Percentiles rank a stretch among this genome's conserved stretches.
These are phyloP conservation scores for Globisporangium emineosum DNA, from an alignment of 352 stramenopile genomes.

Conservation along the genomic window DNA sequence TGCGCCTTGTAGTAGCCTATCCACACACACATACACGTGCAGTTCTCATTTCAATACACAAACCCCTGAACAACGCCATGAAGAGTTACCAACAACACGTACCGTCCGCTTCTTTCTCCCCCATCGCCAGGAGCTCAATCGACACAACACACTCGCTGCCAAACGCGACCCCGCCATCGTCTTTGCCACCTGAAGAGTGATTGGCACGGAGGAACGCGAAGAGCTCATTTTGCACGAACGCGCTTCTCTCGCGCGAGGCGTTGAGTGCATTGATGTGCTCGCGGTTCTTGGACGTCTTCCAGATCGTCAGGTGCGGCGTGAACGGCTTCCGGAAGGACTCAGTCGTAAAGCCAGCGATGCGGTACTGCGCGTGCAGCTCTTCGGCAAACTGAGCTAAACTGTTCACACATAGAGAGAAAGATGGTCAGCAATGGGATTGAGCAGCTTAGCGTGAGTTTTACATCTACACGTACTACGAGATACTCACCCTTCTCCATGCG, in stretches of 20 bases:
- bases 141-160: not conserved
- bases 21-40: not conserved
- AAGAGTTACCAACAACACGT: not conserved
- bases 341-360: conserved; percentile 24
- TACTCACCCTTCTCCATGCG: conserved; percentile 19
- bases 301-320: conserved; percentile 46
- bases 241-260: not conserved
- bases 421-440: not conserved
- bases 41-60: not conserved
- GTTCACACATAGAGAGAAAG: not conserved
- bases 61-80: not conserved
- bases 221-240: conserved; percentile 7
- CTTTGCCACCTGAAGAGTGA: not conserved
- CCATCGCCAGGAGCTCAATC: conserved; percentile 5
- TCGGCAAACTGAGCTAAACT: conserved; percentile 31
- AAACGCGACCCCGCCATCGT: not conserved
- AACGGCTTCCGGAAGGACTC: conserved; percentile 32
- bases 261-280: conserved; percentile 19
- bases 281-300: conserved; percentile 34
- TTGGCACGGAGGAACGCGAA: conserved; percentile 1
- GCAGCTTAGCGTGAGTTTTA: not conserved
- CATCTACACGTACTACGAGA: too few species aligned
- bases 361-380: conserved; percentile 24
- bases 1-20: conserved; percentile 2
- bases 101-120: conserved; percentile 5